Evolutionary conservation across 352 stramenopile species (phyloP).

Genomic region (Pythium rhizo-oryzae): DNA sequence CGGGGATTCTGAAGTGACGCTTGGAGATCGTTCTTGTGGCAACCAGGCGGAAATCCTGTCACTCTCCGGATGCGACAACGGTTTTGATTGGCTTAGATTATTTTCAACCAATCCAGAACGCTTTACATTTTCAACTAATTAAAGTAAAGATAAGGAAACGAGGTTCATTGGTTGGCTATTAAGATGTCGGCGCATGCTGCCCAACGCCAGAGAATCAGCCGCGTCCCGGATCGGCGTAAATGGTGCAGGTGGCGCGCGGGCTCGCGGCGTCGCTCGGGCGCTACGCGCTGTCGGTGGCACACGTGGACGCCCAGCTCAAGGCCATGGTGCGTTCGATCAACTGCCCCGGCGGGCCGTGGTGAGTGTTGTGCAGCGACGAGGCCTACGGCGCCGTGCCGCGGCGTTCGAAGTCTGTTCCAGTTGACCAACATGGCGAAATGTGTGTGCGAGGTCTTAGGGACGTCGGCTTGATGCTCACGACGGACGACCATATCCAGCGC

Average conservation of each 20-base stretch:
- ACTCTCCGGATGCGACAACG: not conserved
- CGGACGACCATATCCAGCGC: slow-evolving; percentile 68
- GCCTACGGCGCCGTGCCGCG: not conserved
- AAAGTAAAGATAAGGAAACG: no score
- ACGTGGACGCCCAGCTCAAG: slow-evolving; percentile 61
- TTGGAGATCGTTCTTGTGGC: slow-evolving; percentile 35
- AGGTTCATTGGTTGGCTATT: no score
- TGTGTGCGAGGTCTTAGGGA: slow-evolving; percentile 41
- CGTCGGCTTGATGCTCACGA: slow-evolving; percentile 81
- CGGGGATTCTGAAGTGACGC: slow-evolving; percentile 31
- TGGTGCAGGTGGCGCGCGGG: slow-evolving; percentile 66
- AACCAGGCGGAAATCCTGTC: not conserved
- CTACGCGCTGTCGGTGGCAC: slow-evolving; percentile 42
- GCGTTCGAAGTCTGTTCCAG: not conserved
- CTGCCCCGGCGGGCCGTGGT: slow-evolving; percentile 67
- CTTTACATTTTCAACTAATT: not conserved
- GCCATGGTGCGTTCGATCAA: slow-evolving; percentile 72
- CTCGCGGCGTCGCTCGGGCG: slow-evolving; percentile 44
- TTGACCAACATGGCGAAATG: no score
- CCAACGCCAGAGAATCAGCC: no score
- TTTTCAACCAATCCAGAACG: not conserved
- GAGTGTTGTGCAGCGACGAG: not conserved
- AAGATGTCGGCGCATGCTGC: no score
- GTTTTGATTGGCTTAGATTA: not conserved
- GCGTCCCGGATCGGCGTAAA: slow-evolving; percentile 3